phyloP scores from a whole-genome alignment of 208 protist genomes.

The Tritrichomonas musculus region DNA sequence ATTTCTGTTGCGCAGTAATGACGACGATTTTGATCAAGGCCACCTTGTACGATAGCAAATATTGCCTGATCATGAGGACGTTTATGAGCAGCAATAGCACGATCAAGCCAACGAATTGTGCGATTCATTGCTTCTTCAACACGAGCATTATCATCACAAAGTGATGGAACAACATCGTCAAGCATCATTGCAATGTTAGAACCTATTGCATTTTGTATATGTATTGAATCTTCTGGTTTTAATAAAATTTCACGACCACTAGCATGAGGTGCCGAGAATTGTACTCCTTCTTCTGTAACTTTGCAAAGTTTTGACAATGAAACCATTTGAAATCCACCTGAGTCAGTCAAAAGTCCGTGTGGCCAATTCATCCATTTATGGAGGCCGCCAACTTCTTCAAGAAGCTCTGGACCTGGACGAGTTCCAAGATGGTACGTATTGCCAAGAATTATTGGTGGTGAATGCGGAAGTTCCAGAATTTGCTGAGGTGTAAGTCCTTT shows the following conservation, averaged over 20 bases:
- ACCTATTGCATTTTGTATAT: conserved; percentile 94
- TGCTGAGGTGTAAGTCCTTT: conserved; percentile 48
- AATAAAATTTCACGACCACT: conserved; percentile 76
- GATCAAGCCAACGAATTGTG: conserved; percentile 91
- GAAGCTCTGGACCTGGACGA: conserved; percentile 71
- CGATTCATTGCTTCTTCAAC: conserved; percentile 86
- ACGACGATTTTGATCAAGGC: conserved; percentile 70
- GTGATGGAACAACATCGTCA: conserved; percentile 85
- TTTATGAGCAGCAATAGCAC: conserved; percentile 82
- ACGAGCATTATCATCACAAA: conserved; percentile 54
- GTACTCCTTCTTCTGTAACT: conserved; percentile 96
- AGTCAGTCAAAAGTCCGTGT: conserved; percentile 88
- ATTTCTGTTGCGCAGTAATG: conserved; percentile 77
- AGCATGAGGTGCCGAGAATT: conserved; percentile 92
- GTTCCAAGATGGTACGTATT: conserved; percentile 96
- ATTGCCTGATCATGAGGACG: conserved; percentile 80
- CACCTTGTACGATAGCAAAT: conserved; percentile 96
- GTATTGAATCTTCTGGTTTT: conserved; percentile 89
- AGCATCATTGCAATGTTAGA: conserved; percentile 98
- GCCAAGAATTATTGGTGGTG: conserved; percentile 78
- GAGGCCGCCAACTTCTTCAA: conserved; percentile 69
- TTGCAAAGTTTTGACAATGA: conserved; percentile 83
- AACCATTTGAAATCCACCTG: conserved; percentile 96
- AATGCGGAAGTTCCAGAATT: conserved; percentile 74
- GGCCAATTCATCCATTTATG: conserved; percentile 89